These are phyloP conservation scores for Exophiala xenobiotica DNA, from an alignment of 2,329 filamentous ascomycete genomes.

Conservation along the genomic window DNA sequence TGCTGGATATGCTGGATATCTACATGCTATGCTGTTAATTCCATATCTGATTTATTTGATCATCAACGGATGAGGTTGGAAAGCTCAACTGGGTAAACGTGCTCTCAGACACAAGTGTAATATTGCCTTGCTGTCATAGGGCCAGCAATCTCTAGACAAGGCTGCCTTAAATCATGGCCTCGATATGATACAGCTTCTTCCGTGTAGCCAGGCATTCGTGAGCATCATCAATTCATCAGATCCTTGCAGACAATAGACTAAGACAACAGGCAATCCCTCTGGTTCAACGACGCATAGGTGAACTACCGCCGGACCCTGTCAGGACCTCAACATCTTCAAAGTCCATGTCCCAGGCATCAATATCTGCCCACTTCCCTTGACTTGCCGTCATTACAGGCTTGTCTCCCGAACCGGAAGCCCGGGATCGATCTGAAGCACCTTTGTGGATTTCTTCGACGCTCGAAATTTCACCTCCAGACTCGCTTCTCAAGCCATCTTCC, in stretches of 20 bases:
- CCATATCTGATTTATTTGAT: no score
- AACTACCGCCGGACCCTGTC: slow-evolving; percentile 20
- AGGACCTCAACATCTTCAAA: slow-evolving; percentile 30
- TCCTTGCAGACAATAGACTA: no score
- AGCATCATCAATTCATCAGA: background rate
- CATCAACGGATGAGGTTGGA: no score
- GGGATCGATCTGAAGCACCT: background rate
- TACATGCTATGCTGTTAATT: no score
- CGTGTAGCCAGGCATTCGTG: no score
- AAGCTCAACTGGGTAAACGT: no score
- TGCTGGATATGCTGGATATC: no score
- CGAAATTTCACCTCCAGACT: slow-evolving; percentile 1
- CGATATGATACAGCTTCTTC: no score
- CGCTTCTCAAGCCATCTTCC: background rate
- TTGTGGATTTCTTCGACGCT: background rate
- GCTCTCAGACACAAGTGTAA: no score
- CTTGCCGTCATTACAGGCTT: background rate
- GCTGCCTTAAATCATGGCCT: no score
- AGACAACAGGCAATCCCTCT: background rate
- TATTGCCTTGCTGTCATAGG: no score
- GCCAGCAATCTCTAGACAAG: no score
- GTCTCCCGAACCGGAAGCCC: background rate
- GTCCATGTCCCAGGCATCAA: slow-evolving; percentile 31
- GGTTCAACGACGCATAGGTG: slow-evolving; percentile 15
- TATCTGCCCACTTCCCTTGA: slow-evolving; percentile 29